Evolutionary conservation across 2,329 filamentous ascomycete genomes (phyloP).

Genomic region (Aspergillus alliaceus): DNA sequence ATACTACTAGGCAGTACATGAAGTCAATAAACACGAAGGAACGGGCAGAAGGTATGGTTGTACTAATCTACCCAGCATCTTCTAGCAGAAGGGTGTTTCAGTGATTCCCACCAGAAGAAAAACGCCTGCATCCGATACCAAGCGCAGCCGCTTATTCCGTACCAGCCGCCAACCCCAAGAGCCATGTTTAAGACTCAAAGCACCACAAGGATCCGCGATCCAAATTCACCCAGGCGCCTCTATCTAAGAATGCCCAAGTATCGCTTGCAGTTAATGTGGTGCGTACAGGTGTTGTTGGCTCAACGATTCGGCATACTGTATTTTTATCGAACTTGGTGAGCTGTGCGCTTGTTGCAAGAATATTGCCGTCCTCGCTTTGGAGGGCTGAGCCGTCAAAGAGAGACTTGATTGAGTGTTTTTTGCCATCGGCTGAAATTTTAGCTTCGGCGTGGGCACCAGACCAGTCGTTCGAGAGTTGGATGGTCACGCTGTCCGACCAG

Average conservation of each 20-base stretch:
- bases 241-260: not conserved
- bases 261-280: not conserved
- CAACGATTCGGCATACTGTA: not conserved
- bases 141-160: too few species aligned
- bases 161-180: too few species aligned
- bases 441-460: not conserved
- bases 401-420: not conserved
- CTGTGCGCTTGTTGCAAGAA: not conserved
- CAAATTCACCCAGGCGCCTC: not conserved
- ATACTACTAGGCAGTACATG: too few species aligned
- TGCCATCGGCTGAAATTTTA: not conserved
- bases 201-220: not conserved
- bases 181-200: too few species aligned
- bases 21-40: too few species aligned
- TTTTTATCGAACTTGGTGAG: not conserved
- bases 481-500: not conserved
- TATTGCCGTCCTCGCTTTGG: not conserved
- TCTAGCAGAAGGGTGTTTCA: too few species aligned
- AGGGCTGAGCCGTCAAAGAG: not conserved
- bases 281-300: not conserved
- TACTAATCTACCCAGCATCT: too few species aligned
- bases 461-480: not conserved
- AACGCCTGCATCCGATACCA: too few species aligned
- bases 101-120: too few species aligned
- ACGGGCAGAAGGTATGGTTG: too few species aligned